Evolutionary conservation across 495 filamentous ascomycete genomes (phyloP).

Genomic region (Margaritispora aquatica): DNA sequence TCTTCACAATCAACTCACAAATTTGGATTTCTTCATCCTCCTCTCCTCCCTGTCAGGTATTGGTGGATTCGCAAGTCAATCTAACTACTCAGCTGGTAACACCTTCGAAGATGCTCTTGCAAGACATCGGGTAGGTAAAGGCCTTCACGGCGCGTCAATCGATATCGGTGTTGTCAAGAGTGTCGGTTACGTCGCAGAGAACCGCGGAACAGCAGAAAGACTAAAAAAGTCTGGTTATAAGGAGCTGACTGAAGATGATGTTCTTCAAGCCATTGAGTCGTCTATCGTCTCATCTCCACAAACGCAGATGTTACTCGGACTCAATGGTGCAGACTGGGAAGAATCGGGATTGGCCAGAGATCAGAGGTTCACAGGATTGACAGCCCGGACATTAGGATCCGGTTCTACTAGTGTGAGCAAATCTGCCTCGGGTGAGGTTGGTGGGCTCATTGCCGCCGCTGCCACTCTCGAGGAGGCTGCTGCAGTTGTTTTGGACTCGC

Average conservation of each 20-base stretch:
- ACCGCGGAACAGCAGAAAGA: not conserved
- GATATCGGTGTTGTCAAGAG: constrained; percentile 40
- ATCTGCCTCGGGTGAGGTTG: not conserved
- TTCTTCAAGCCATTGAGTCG: not conserved
- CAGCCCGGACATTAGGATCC: not conserved
- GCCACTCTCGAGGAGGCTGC: constrained; percentile 3
- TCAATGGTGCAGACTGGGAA: not conserved
- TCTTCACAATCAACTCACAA: constrained; percentile 32
- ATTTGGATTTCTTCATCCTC: constrained; percentile 56
- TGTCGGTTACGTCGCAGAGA: constrained; percentile 23
- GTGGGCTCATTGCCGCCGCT: not conserved
- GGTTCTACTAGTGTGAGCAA: constrained; percentile 13
- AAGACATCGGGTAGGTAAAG: constrained; percentile 35
- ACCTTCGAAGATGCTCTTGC: constrained; percentile 51
- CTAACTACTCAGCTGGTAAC: constrained; percentile 59
- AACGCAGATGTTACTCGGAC: not conserved
- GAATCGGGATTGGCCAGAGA: not conserved
- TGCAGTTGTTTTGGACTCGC: not conserved
- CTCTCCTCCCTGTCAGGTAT: constrained; percentile 55
- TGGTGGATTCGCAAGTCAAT: constrained; percentile 51
- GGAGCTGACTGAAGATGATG: not conserved
- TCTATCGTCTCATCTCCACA: constrained; percentile 14
- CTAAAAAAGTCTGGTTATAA: not conserved
- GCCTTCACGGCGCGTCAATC: constrained; percentile 41
- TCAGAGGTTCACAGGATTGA: not conserved